These are phyloP conservation scores for Calonectria hongkongensis DNA, from an alignment of 2,329 filamentous ascomycete species.

Conservation along the genomic window DNA sequence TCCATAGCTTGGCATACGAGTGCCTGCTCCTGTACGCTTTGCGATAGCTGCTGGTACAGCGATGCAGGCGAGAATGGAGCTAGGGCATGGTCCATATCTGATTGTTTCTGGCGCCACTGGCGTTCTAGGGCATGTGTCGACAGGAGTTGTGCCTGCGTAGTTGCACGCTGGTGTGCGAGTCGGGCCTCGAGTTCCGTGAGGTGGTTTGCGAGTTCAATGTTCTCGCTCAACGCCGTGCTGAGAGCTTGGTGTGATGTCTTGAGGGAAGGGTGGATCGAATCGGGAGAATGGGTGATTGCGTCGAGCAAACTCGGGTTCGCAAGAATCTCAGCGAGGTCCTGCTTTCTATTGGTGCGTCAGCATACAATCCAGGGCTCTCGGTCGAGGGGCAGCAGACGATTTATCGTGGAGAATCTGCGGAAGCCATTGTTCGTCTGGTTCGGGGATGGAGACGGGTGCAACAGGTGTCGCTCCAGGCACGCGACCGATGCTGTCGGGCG, in stretches of 20 bases:
- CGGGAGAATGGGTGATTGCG: conserved; percentile 81
- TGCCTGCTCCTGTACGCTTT: conserved; percentile 89
- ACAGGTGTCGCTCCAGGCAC: conserved; percentile 45
- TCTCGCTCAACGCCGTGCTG: conserved; percentile 79
- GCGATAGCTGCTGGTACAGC: conserved; percentile 87
- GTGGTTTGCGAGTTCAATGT: conserved; percentile 80
- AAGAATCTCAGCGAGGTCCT: conserved; percentile 84
- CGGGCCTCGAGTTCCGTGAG: conserved; percentile 76
- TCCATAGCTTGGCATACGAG: conserved; percentile 87
- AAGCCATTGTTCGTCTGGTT: conserved; percentile 85
- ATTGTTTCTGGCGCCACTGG: conserved; percentile 92
- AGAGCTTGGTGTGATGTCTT: conserved; percentile 79
- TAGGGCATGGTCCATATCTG: conserved; percentile 90
- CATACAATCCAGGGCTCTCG: conserved; percentile 41
- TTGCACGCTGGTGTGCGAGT: conserved; percentile 77
- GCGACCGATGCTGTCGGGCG: conserved; percentile 57
- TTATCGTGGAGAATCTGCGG: conserved; percentile 86
- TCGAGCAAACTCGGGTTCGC: conserved; percentile 79
- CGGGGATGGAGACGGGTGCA: conserved; percentile 65
- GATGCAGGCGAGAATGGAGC: conserved; percentile 90
- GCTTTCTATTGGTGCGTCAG: conserved; percentile 73
- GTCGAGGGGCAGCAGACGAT: conserved; percentile 74
- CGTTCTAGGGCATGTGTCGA: conserved; percentile 90
- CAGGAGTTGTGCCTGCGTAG: conserved; percentile 87
- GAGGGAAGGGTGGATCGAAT: conserved; percentile 83